Evolutionary conservation across 2,329 filamentous ascomycete genomes (phyloP).

Genomic region (Alternaria alternata): DNA sequence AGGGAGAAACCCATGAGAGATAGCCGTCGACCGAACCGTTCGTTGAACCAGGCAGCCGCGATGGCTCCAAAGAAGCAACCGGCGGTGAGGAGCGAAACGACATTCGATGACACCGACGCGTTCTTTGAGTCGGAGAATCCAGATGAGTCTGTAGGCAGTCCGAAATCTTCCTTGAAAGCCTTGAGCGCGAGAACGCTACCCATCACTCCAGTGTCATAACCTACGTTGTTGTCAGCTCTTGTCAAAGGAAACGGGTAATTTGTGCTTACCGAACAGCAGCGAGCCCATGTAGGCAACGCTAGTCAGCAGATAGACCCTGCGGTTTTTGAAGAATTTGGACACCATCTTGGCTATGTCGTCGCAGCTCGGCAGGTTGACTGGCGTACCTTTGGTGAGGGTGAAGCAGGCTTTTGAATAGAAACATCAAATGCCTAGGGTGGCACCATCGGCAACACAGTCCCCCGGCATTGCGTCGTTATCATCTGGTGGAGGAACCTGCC

Average conservation of each 20-base stretch:
- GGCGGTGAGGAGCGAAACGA: constrained; percentile 15
- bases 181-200: constrained; percentile 17
- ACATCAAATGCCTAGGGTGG: constrained; percentile 1
- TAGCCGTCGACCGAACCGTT: constrained; percentile 13
- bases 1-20: constrained; percentile 15
- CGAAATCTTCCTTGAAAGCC: constrained; percentile 16
- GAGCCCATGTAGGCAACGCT: constrained; percentile 20
- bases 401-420: constrained; percentile 7
- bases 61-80: constrained; percentile 20
- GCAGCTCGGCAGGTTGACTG: constrained; percentile 3
- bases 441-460: constrained; percentile 3
- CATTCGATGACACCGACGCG: constrained; percentile 12
- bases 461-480: constrained; percentile 9
- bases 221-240: constrained; percentile 1
- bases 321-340: constrained; percentile 19
- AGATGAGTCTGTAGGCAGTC: constrained; percentile 14
- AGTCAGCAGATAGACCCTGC: constrained; percentile 16
- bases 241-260: neutral
- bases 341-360: constrained; percentile 11
- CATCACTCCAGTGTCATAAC: constrained; percentile 19
- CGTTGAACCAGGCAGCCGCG: constrained; percentile 15
- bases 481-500: constrained; percentile 8
- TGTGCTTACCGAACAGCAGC: constrained; percentile 12
- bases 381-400: neutral
- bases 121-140: constrained; percentile 15